Evolutionary conservation across 768 basidiomycete species (phyloP), one percentile per base, ranked within the genome.

Genomic region (Dacryopinax primogenitus): DNA sequence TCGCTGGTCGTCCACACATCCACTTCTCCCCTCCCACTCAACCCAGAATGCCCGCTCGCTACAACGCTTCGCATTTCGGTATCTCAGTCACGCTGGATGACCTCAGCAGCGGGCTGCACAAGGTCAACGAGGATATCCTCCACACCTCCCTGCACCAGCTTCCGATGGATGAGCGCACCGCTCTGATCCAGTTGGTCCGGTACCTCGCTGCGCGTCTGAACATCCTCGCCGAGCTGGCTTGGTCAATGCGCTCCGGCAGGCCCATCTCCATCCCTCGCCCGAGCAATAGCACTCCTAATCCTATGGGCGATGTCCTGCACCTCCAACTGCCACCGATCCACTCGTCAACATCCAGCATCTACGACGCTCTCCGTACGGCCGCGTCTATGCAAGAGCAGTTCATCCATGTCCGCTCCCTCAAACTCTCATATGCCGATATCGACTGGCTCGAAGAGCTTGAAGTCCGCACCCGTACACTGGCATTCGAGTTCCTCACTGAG

Each of bases 71-170:
- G 26, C 51, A 21, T 30, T 58, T 58, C 30, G 51, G 51, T 30
- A 58, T 58, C 13, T 58, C 51, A 7, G 21, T 58, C 51, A 58
- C 13, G 11, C 23, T 21, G 11, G 51, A 58, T 30, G 51, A 58
- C 51, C 51, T 58, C 51, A 58, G 51, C 51, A 58, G 51, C 51
- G 13, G 51, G 51, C 51, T 58, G 51, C 51, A 58, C 51, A 21
- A 58, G 51, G 51, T 58, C 13, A 11, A 58, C 51, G 51, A 58
- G 26, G 51, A 58, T 15, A 58, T 58, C 51, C 51, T 28, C 13
- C 51, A 58, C 26, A 21, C 51, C 13, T 23, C 51, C 6, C 13
- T 58, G 15, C 3, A 58, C 51, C 4, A 58, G 51, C 51, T 58
- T 30, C 21, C 23, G 30, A 18, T 58, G 26, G 51, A 58, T 18